Conservation (phyloP, 176 grass and related monocot genomes). For the Oryza longistaminata region DNA sequence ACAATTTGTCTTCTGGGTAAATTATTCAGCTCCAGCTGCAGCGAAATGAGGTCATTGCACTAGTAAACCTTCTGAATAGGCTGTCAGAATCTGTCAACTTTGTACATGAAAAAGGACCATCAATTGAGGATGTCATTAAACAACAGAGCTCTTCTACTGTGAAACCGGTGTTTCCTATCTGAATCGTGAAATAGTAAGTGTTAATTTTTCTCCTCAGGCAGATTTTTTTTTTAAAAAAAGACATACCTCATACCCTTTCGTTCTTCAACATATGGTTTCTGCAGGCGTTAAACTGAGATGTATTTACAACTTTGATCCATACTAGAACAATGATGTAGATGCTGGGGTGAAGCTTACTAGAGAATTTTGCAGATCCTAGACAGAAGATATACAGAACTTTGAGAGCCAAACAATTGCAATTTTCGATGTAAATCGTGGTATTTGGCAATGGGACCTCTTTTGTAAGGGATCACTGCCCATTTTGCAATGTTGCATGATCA, state of each 20-base stretch:
- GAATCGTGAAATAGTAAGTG: slow-evolving; percentile 23
- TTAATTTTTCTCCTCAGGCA: neutral
- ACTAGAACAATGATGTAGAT: slow-evolving; percentile 26
- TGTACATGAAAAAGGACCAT: slow-evolving; percentile 73
- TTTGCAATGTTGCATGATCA: neutral
- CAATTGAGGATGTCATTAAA: slow-evolving; percentile 60
- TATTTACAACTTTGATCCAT: slow-evolving; percentile 8
- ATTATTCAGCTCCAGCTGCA: slow-evolving; percentile 82
- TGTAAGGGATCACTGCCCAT: neutral
- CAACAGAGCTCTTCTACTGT: slow-evolving; percentile 41
- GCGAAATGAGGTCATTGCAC: slow-evolving; percentile 90
- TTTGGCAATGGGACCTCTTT: slow-evolving; percentile 11
- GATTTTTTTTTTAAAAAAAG: neutral
- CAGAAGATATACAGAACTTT: slow-evolving; percentile 19
- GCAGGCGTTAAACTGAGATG: slow-evolving; percentile 34
- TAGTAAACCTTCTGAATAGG: slow-evolving; percentile 90
- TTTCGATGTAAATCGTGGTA: slow-evolving; percentile 22
- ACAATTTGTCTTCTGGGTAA: slow-evolving; percentile 22
- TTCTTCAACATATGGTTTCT: neutral
- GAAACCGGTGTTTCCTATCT: slow-evolving; percentile 42
- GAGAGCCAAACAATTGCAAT: slow-evolving; percentile 7
- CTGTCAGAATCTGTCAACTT: slow-evolving; percentile 93
- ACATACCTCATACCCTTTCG: neutral
- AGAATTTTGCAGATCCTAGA: slow-evolving; percentile 32
- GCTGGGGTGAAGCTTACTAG: slow-evolving; percentile 25